Evolutionary conservation across 2,329 filamentous ascomycete species (phyloP).

Genomic region (Ophiostoma montium): DNA sequence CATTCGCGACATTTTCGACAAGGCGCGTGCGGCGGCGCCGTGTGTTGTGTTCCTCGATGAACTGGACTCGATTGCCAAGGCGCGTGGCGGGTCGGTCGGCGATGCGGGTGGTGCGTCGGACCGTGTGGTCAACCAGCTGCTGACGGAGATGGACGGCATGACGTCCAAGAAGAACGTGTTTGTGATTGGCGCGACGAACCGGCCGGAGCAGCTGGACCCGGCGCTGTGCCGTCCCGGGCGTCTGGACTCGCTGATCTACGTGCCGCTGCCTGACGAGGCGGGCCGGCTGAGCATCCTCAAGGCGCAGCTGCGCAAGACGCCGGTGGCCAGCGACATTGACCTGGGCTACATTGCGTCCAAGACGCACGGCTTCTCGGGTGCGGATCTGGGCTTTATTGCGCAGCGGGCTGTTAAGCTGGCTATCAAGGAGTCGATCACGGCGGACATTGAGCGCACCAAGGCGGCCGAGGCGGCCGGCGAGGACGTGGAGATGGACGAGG

Average conservation of each 20-base stretch:
- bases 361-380: conserved; percentile 98
- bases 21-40: conserved; percentile 92
- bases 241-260: conserved; percentile 97
- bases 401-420: conserved; percentile 98
- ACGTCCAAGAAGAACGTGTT: conserved; percentile 99
- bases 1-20: conserved; percentile 99
- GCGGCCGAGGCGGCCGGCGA: conserved; percentile 75
- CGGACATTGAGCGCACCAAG: conserved; percentile 83
- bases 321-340: conserved; percentile 76
- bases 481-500: conserved; percentile 70
- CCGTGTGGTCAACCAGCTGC: conserved; percentile 98
- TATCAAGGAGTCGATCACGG: conserved; percentile 88
- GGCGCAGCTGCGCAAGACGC: conserved; percentile 97
- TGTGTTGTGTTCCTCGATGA: conserved; percentile 99
- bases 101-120: conserved; percentile 97
- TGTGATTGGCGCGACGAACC: conserved; percentile 96
- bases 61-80: conserved; percentile 97
- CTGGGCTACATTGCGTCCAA: conserved; percentile 85
- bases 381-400: conserved; percentile 96
- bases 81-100: conserved; percentile 88
- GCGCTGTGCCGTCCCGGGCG: conserved; percentile 95
- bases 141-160: conserved; percentile 99
- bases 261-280: conserved; percentile 83
- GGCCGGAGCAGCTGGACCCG: conserved; percentile 96
- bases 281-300: conserved; percentile 82